Evolutionary conservation across 495 filamentous ascomycete genomes (phyloP).

Genomic region (Lasiosphaeriaceae sp.): DNA sequence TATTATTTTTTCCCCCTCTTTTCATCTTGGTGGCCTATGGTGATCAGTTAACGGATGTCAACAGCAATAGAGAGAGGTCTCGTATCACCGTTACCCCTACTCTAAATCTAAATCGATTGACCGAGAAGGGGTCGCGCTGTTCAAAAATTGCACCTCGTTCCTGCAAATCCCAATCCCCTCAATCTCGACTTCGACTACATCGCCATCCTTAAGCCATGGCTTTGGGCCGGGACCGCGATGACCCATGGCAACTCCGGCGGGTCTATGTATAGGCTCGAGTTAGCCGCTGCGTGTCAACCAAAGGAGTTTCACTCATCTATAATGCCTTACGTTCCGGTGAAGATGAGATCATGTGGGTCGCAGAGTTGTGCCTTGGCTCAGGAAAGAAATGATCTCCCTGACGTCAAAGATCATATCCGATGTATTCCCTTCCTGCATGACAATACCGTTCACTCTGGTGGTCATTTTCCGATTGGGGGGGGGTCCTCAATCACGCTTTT

Average conservation of each 20-base stretch:
- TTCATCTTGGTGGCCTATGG: no score
- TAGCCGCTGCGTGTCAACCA: no score
- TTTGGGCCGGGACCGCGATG: conserved; percentile 63
- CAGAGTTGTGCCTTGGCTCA: conserved; percentile 74
- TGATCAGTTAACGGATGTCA: no score
- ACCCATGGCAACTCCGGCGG: conserved; percentile 76
- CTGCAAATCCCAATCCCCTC: conserved; percentile 67
- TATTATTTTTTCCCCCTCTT: no score
- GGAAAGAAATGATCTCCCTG: conserved; percentile 65
- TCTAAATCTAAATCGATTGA: no score
- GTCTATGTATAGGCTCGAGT: no score
- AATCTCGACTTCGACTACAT: conserved; percentile 70
- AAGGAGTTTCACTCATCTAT: no score
- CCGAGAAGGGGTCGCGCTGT: no score
- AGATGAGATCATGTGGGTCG: conserved; percentile 78
- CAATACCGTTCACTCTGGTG: conserved; percentile 68
- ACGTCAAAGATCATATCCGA: conserved; percentile 81
- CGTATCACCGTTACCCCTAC: no score
- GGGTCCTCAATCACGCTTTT: conserved; percentile 64
- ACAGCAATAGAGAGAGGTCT: no score
- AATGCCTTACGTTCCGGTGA: conserved; percentile 65
- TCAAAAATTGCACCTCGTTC: conserved; percentile 64
- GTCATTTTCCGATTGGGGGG: conserved; percentile 59
- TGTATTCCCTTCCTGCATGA: conserved; percentile 70
- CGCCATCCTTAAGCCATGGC: conserved; percentile 78